Base-by-base conservation (phyloP, 179 eudicot genomes). In the Actinidia chinensis region DNA sequence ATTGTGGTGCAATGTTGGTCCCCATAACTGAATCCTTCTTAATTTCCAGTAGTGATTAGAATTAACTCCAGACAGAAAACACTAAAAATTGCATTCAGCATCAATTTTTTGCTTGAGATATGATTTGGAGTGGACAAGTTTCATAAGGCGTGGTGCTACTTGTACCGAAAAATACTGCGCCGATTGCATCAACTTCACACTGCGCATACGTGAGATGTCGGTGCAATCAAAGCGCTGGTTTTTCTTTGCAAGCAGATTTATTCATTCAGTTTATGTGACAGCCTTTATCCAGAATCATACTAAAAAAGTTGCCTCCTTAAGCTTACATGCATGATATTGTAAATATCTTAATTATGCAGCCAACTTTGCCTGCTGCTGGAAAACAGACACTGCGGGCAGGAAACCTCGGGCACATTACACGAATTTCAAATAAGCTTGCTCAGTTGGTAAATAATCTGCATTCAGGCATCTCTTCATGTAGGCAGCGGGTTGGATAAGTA, bases 361-460 rank as follows among this genome's bases (percentile, higher is more conserved):
- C 95, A 68, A 93, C 96, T 68, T 40, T 82, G 75, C 92, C 94
- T 74, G 92, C 92, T 70, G 51, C 88, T 81, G 97, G 91, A 76
- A 92, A 80, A 81, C 79, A 66, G 65, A 86, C 86, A 60, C 95
- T 93, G 36, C 90, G 93, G 76, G 88, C 88, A 40, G 99, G 99
- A 68, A 88, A 93, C 85, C 82, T 93, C 67, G 99, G 99, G 48
- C 99, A 95, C 82, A 71, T 93, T 22, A 92, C 98, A 76, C 91
- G 97, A 64, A 95, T 95, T 76, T 81, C 96, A 40, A 95, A 95
- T 86, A 95, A 89, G 85, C 87, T 95, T 80, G 78, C 86, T 82
- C 99, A 91, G 83, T 71, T 91, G 83, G 93, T 86, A 68, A 91
- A 87, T 80, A 84, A 61, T 64, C 65, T 82, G 65, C 80, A 83